Evolutionary conservation across 352 stramenopile genomes (phyloP).

Genomic region (Pythium sp.): DNA sequence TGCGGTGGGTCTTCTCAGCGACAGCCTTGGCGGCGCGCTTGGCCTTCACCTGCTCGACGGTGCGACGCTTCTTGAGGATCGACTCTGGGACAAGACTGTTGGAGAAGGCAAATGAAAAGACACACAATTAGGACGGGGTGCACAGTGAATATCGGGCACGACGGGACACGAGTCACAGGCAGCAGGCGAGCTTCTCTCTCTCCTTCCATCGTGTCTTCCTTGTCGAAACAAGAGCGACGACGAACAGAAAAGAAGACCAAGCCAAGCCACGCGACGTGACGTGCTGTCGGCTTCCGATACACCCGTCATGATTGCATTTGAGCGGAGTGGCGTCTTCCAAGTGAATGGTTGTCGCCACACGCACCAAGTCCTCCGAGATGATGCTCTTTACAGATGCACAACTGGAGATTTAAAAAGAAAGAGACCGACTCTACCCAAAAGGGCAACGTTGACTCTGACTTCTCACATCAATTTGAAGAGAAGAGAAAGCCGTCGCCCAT

Average conservation of each 20-base stretch:
- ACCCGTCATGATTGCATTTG: conserved; percentile 88
- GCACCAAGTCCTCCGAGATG: conserved; percentile 83
- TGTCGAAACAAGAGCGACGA: not conserved
- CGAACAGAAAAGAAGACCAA: not conserved
- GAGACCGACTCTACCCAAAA: not conserved
- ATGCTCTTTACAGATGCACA: conserved; percentile 51
- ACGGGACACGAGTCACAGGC: conserved; percentile 7
- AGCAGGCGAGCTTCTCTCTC: conserved; percentile 2
- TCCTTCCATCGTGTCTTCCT: not conserved
- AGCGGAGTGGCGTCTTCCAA: conserved; percentile 62
- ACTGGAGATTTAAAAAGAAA: conserved; percentile 60
- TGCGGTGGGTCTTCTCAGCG: conserved; percentile 79
- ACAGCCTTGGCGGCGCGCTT: conserved; percentile 77
- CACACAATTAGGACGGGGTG: conserved; percentile 76
- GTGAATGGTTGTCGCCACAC: conserved; percentile 45
- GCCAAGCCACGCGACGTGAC: conserved; percentile 10
- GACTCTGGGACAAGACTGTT: conserved; percentile 86
- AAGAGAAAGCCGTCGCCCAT: conserved; percentile 37
- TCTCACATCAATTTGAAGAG: conserved; percentile 86
- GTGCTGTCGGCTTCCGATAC: conserved; percentile 35
- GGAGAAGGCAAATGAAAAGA: conserved; percentile 5
- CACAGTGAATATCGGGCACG: conserved; percentile 29
- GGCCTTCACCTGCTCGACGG: conserved; percentile 84
- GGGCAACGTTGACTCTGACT: not conserved
- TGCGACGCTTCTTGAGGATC: conserved; percentile 91